Conservation (phyloP, 768 basidiomycete genomes). For the Punctularia strigosozonata region DNA sequence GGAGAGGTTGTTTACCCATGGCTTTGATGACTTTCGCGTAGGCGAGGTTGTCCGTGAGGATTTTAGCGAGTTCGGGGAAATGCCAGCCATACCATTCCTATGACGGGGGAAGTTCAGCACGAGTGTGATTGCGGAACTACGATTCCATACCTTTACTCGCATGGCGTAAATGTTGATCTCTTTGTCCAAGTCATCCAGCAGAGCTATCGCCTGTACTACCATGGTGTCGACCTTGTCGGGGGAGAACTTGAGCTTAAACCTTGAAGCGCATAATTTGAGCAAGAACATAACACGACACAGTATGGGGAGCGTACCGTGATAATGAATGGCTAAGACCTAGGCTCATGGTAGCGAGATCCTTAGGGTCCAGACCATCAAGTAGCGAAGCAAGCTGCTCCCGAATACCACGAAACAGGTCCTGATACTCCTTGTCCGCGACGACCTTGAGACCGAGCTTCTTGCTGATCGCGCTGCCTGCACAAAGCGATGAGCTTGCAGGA, state of each 20-base stretch:
- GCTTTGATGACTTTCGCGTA: constrained; percentile 88
- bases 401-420: constrained; percentile 93
- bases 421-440: constrained; percentile 39
- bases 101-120: not conserved
- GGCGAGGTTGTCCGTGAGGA: constrained; percentile 92
- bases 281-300: not conserved
- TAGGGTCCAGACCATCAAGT: constrained; percentile 83
- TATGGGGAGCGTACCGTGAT: constrained; percentile 53
- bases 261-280: constrained; percentile 16
- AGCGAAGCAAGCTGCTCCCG: constrained; percentile 78
- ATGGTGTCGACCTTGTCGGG: constrained; percentile 99
- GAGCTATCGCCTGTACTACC: constrained; percentile 97
- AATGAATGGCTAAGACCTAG: constrained; percentile 95
- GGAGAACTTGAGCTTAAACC: constrained; percentile 99
- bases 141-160: constrained; percentile 77
- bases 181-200: constrained; percentile 97
- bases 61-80: constrained; percentile 99
- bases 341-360: constrained; percentile 95
- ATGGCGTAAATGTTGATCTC: constrained; percentile 99
- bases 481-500: too few relatives aligned
- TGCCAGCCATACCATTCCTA: constrained; percentile 99
- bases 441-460: constrained; percentile 94
- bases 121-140: not conserved
- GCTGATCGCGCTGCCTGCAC: constrained; percentile 46
- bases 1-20: constrained; percentile 53